Evolutionary conservation across 352 stramenopile species (phyloP).

Genomic region (Globisporangium middletonii): DNA sequence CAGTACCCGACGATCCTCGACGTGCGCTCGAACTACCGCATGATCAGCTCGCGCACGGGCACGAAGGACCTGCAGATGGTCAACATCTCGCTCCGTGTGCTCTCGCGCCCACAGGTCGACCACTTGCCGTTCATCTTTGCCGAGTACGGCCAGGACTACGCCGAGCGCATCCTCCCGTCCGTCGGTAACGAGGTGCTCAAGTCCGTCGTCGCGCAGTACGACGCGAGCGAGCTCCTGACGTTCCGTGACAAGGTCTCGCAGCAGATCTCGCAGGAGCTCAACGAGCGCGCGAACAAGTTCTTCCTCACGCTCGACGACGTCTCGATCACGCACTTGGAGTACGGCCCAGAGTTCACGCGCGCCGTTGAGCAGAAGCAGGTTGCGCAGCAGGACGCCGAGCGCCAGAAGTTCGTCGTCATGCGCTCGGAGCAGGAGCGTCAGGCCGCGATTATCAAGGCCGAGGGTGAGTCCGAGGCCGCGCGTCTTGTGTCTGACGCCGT

Average conservation of each 20-base stretch:
- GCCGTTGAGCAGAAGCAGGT: constrained; percentile 99
- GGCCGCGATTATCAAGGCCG: constrained; percentile 88
- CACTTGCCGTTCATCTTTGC: constrained; percentile 96
- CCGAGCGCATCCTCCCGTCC: constrained; percentile 99
- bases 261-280: constrained; percentile 96
- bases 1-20: constrained; percentile 98
- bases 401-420: constrained; percentile 98
- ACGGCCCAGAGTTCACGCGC: constrained; percentile 98
- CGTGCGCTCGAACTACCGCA: constrained; percentile 95
- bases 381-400: constrained; percentile 98
- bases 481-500: constrained; percentile 97
- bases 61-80: constrained; percentile 99
- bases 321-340: constrained; percentile 99
- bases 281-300: constrained; percentile 95
- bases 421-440: constrained; percentile 98
- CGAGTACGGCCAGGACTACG: constrained; percentile 96
- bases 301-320: constrained; percentile 99
- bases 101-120: constrained; percentile 91
- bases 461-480: constrained; percentile 98
- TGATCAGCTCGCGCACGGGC: constrained; percentile 95
- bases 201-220: constrained; percentile 96
- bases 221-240: constrained; percentile 98
- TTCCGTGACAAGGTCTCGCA: constrained; percentile 97
- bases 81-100: constrained; percentile 98
- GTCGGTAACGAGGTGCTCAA: constrained; percentile 96